phyloP scores from a whole-genome alignment of 2,329 filamentous ascomycete genomes.

The Plectosphaerella plurivora region DNA sequence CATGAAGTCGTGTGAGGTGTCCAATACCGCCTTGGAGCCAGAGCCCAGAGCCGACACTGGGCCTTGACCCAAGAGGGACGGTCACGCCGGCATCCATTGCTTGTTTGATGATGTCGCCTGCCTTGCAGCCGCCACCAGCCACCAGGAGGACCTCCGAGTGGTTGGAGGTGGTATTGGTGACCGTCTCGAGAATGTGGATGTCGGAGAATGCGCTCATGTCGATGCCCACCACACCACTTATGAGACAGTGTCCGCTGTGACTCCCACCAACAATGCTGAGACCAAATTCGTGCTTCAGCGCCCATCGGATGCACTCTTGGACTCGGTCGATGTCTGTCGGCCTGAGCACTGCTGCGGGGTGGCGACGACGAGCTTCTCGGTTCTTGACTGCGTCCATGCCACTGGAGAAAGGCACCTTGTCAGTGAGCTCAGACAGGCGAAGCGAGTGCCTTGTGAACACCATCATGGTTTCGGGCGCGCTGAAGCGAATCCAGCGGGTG shows the following conservation, averaged over 20 bases:
- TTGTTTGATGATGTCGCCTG: constrained; percentile 45
- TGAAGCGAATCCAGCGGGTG: too few species aligned
- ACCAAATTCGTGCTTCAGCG: constrained; percentile 35
- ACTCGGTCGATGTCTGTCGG: constrained; percentile 44
- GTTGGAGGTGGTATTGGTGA: constrained; percentile 8
- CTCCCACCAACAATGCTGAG: constrained; percentile 53
- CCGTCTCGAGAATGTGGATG: constrained; percentile 34
- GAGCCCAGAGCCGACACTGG: constrained; percentile 58
- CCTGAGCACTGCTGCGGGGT: constrained; percentile 36
- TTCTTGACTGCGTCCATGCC: constrained; percentile 40
- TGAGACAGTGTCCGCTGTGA: constrained; percentile 56
- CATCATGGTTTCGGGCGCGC: constrained; percentile 43
- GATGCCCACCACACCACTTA: constrained; percentile 46
- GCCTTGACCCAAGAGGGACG: constrained; percentile 56
- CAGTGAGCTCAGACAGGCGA: constrained; percentile 34
- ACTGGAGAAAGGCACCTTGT: constrained; percentile 30
- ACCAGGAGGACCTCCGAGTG: constrained; percentile 33
- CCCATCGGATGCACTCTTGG: constrained; percentile 53
- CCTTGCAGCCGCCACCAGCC: constrained; percentile 51
- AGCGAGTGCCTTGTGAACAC: constrained; percentile 43
- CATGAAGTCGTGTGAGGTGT: constrained; percentile 49
- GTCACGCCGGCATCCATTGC: constrained; percentile 43
- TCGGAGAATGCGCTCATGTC: constrained; percentile 55
- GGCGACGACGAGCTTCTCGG: constrained; percentile 38
- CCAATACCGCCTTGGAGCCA: constrained; percentile 65